Percentiles rank a stretch among this genome's conserved stretches.
phyloP scores from a whole-genome alignment of 768 basidiomycete species.

The Amanita polypyramis region DNA sequence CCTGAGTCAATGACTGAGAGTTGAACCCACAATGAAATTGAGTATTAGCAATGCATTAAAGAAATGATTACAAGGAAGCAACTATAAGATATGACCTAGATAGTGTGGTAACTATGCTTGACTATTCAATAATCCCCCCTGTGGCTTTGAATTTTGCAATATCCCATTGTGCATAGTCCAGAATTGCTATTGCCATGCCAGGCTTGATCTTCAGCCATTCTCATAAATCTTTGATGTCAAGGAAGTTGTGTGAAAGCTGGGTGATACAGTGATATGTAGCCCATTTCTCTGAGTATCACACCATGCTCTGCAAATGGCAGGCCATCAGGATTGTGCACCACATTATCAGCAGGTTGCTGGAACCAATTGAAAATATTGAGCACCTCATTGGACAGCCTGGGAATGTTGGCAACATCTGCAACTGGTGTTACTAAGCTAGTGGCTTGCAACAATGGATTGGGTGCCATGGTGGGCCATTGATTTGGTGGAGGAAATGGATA shows the following conservation, averaged over 20 bases:
- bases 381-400: neutral
- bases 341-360: constrained; percentile 1
- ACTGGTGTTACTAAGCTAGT: neutral
- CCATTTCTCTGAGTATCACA: constrained; percentile 4
- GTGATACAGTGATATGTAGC: constrained; percentile 4
- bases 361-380: constrained; percentile 4
- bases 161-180: constrained; percentile 5
- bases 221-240: constrained; percentile 6
- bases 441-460: neutral
- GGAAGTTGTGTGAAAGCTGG: constrained; percentile 5
- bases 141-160: constrained; percentile 1
- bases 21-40: neutral
- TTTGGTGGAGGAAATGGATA: neutral
- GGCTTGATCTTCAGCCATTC: constrained; percentile 6
- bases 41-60: neutral
- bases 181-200: constrained; percentile 5
- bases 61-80: neutral
- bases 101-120: neutral
- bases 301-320: constrained; percentile 4
- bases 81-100: neutral
- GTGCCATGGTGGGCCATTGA: neutral
- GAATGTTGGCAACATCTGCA: neutral
- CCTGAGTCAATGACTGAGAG: neutral
- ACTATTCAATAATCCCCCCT: constrained; percentile 2
- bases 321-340: neutral